Evolutionary conservation across 176 grass and related monocot genomes (phyloP), one percentile per base, ranked within the genome.

Genomic region (Cocos nucifera): DNA sequence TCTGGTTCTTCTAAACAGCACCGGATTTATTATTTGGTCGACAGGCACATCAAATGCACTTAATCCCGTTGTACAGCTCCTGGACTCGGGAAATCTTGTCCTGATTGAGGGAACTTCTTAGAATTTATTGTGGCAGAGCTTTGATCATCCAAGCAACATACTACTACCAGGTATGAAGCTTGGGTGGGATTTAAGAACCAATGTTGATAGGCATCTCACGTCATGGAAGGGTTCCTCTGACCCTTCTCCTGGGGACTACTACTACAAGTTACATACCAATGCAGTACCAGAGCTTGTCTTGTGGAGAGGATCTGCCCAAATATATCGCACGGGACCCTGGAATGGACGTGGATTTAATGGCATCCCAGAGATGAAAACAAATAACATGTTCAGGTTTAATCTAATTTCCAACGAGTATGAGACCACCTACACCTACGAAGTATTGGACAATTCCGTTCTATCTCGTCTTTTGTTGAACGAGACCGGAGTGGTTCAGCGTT

Each of bases 111-210:
- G 70, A 0, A 19, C 60, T 5, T 35, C 15, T 0, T 14, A 27
- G 17, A 79, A 63, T 60, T 58, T 62, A 6, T 22, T 72, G 20
- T 82, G 84, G 84, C 84, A 87, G 79, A 87, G 71, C 63, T 66
- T 66, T n/a, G 63, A 54, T 53, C 50, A 66, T 18, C 63, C 63
- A 27, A 53, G 20, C 1, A 71, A 79, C 71, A 82, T 79, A 4
- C 64, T 82, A 2, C 84, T 87, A 6, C 61, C 79, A 3, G 79
- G 63, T 0, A 82, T 87, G 84, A 87, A 74, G 79, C 75, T 87
- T 32, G 84, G 75, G 12, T 51, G 59, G 22, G 79, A 87, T 59
- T 0, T 17, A 51, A 26, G 1, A 7, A 54, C 49, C 51, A 60
- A 76, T 25, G 56, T 82, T 57, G 27, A 54, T 22, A 49, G 48